A percentile compares a stretch with the other conserved stretches of the same genome.
Conservation (phyloP, 176 grass and related monocot species). For the Oryza meridionalis region DNA sequence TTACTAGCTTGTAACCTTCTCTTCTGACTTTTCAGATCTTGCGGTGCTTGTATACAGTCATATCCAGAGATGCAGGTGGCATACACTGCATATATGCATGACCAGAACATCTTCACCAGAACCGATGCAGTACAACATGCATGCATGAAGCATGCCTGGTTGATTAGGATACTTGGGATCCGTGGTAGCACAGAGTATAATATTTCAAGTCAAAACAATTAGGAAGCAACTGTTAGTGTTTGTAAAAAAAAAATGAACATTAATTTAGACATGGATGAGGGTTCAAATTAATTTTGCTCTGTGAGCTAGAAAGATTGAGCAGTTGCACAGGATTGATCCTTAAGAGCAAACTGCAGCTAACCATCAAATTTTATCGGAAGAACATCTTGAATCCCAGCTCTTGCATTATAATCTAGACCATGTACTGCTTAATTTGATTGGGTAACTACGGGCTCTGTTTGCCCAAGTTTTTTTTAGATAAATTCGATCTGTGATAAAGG, state of each 20-base stretch:
- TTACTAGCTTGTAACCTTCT: slow-evolving; percentile 53
- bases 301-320: background rate
- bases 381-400: too few species aligned
- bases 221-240: background rate
- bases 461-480: too few species aligned
- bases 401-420: too few species aligned
- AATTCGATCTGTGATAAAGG: too few species aligned
- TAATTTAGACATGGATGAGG: background rate
- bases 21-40: slow-evolving; percentile 45
- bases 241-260: background rate
- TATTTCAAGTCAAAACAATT: slow-evolving; percentile 5
- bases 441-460: too few species aligned
- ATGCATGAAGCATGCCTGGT: background rate
- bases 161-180: slow-evolving; percentile 19
- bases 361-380: too few species aligned
- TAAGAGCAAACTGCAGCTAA: background rate
- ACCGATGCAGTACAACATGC: slow-evolving; percentile 36
- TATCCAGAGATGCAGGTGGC: background rate
- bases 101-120: slow-evolving; percentile 37
- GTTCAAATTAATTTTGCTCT: background rate
- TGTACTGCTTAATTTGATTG: too few species aligned
- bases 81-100: background rate
- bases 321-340: background rate
- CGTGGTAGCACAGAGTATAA: background rate
- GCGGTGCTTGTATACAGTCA: background rate